Base-by-base conservation (phyloP, 2,329 filamentous ascomycete species). In the Amesomyces nigricolor region DNA sequence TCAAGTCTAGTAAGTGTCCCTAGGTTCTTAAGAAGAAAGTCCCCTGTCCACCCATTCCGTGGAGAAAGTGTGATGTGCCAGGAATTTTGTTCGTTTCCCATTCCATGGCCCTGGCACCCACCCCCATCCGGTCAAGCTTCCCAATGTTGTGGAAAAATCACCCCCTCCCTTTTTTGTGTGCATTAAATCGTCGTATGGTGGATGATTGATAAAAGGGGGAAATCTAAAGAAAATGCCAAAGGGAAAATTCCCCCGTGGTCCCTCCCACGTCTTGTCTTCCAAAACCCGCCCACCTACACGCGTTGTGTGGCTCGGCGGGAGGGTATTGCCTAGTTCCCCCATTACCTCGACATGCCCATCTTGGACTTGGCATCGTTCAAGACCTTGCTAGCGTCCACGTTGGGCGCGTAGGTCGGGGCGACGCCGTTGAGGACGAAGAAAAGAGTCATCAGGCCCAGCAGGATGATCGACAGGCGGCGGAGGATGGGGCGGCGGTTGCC, bases 401-500 rank as follows among this genome's bases (percentile, higher is more conserved):
- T 76, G 30, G 78, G 14, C 22, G 76, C 78, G 59, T 83, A 83
- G 29, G 74, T 76, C 19, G 85, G 85, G 47, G 83, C 84, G 60
- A 88, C 71, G 40, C 83, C 81, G 58, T 81, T 82, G 55, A 95
- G 80, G 17, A 95, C 71, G 62, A 89, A 70, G 71, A 94, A 85
- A 63, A 92, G 72, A 51, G 80, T 73, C 61, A 88, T 71, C 56
- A 89, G 69, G 17, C 81, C 78, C 26, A 80, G 72, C 50, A 77
- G 80, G 58, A 92, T 82, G 63, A 94, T 76, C 60, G 89, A 76
- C 51, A 91, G 71, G 75, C 92, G 91, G 74, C 91, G 88, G 66
- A 88, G 77, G 46, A 85, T 81, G 11, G 91, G 91, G 68, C 86
- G 87, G 62, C 79, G 80, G 65, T 83, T 83, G 56, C 91, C 91